Percentiles rank a stretch among this genome's conserved stretches.
Evolutionary conservation across 73 alveolate genomes (phyloP).

Genomic region (Breviolum minutum): DNA sequence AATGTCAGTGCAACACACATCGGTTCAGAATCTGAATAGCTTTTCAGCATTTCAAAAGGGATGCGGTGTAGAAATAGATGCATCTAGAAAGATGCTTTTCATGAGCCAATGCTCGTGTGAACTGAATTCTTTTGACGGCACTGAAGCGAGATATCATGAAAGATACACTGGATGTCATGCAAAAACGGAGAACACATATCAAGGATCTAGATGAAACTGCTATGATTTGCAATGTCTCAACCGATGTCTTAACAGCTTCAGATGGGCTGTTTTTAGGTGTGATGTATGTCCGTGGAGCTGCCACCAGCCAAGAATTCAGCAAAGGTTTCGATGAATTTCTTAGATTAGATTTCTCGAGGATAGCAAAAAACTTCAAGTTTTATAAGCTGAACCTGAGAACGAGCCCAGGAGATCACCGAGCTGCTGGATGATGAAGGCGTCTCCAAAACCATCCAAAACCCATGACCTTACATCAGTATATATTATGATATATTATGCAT

Average conservation of each 20-base stretch:
- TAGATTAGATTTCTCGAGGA: no score
- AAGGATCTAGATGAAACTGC: background rate
- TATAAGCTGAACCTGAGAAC: background rate
- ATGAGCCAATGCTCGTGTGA: no score
- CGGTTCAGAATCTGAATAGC: no score
- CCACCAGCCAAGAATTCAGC: background rate
- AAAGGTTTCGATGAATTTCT: background rate
- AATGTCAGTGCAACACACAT: background rate
- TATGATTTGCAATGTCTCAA: background rate
- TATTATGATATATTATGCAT: background rate
- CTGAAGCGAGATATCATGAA: no score
- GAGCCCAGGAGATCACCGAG: conserved; percentile 96
- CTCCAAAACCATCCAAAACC: no score
- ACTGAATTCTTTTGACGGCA: no score
- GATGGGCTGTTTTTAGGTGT: conserved; percentile 3
- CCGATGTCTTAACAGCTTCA: background rate
- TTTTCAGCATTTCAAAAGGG: no score
- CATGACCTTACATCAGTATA: background rate
- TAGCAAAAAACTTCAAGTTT: no score
- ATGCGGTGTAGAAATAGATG: no score
- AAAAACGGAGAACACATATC: background rate
- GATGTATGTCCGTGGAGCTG: conserved; percentile 69
- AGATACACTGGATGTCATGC: no score
- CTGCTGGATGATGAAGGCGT: conserved; percentile 97
- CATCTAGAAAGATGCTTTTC: no score